Evolutionary conservation across 2,329 filamentous ascomycete genomes (phyloP), one percentile per base, ranked within the genome.

Genomic region (Colletotrichum gloeosporioides): DNA sequence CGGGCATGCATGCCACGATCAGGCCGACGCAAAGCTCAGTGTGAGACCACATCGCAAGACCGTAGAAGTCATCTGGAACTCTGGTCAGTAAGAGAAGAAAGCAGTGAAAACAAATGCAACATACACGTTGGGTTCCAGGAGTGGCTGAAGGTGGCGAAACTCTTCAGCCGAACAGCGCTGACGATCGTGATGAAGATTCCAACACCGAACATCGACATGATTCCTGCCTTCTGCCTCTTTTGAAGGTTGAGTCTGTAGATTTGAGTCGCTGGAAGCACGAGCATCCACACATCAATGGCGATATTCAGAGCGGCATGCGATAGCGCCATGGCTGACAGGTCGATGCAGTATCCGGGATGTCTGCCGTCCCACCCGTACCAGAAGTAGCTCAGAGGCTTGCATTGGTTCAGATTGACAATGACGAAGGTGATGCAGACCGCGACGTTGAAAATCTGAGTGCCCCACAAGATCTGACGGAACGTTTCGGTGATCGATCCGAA

Each of bases 51-150:
- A 86, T 82, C 49, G 89, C 85, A 27, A 87, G 81, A 3, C 80
- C 76, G 5, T 64, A 76, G 10, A 76, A 76, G 25, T 76, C 74
- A 13, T 73, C 74, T 76, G 13, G 0, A 6, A 5, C 4, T 85
- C 25, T 86, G 84, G 73, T 87, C 86, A 79, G 85, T 29, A 79
- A 2, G 88, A 31, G 88, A 81, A 12, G 80, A 81, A 1, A 84
- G 80, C 0, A 89, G 80, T 6, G 86, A 82, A 9, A 86, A 57
- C 80, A 88, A 62, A 85, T 36, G 82, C 8, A 25, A 74, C 80
- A 22, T 61, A 76, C 74, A 76, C 0, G 74, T 76, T 3, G 74
- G 74, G 49, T 76, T 76, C 74, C 74, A 76, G 4, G 74, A 76
- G 22, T 69, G 66, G 25, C 49, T 76, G 5, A 76, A 73, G 7